phyloP scores from a whole-genome alignment of 2,329 filamentous ascomycete genomes.

The Penicillium aurantiogriseum region DNA sequence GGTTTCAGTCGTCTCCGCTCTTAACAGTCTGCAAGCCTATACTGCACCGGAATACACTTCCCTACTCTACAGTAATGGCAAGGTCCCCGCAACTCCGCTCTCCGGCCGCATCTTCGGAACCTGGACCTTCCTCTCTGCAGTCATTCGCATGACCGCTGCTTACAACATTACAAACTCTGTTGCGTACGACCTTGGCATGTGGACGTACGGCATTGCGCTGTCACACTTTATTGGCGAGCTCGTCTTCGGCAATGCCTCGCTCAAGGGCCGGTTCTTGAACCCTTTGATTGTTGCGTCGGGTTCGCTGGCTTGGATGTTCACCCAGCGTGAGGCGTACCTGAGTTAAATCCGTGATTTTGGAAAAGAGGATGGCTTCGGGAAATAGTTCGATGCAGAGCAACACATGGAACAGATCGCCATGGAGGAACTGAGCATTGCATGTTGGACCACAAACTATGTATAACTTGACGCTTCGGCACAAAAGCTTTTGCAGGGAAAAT shows the following conservation, averaged over 20 bases:
- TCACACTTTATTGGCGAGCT: slow-evolving; percentile 77
- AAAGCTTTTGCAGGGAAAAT: background rate
- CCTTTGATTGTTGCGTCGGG: slow-evolving; percentile 58
- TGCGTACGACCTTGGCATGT: slow-evolving; percentile 76
- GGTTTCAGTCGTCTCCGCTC: slow-evolving; percentile 78
- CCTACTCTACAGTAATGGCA: slow-evolving; percentile 70
- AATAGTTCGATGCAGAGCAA: background rate
- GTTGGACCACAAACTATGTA: background rate
- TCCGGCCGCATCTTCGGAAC: slow-evolving; percentile 79
- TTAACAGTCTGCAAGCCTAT: slow-evolving; percentile 84
- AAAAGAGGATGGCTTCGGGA: background rate
- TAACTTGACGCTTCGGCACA: background rate
- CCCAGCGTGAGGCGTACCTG: slow-evolving; percentile 51
- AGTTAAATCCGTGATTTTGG: slow-evolving; percentile 7
- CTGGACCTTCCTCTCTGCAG: slow-evolving; percentile 76
- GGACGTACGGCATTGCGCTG: slow-evolving; percentile 77
- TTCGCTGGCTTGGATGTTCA: slow-evolving; percentile 61
- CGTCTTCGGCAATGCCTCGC: slow-evolving; percentile 71
- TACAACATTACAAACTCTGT: slow-evolving; percentile 72
- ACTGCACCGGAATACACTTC: slow-evolving; percentile 74
- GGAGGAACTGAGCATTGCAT: background rate
- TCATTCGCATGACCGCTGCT: slow-evolving; percentile 78
- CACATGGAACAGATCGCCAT: background rate
- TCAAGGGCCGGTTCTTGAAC: slow-evolving; percentile 58
- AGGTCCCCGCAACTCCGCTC: slow-evolving; percentile 65